These are phyloP conservation scores for Xylariaceae sp. DNA, from an alignment of 2,329 filamentous ascomycete species.

Conservation along the genomic window DNA sequence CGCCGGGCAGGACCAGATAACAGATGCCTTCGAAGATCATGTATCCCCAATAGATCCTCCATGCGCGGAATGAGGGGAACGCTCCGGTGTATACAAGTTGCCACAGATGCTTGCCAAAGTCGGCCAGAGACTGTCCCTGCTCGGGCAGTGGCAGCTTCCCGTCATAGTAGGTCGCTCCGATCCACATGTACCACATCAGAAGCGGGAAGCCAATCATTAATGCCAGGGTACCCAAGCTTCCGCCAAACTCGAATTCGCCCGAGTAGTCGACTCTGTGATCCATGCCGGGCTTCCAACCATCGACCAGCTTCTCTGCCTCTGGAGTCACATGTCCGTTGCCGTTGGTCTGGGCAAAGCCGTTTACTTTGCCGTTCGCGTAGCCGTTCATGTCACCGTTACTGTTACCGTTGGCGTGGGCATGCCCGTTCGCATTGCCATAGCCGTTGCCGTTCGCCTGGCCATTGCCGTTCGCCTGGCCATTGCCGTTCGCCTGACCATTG, in stretches of 20 bases:
- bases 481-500: too few species aligned
- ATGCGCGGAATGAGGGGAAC: slow-evolving; percentile 76
- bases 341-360: slow-evolving; percentile 9
- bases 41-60: slow-evolving; percentile 93
- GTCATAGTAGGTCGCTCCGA: slow-evolving; percentile 87
- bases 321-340: slow-evolving; percentile 23
- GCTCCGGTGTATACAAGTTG: slow-evolving; percentile 75
- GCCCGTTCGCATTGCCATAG: slow-evolving; percentile 1
- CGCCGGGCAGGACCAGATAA: slow-evolving; percentile 81
- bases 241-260: slow-evolving; percentile 76
- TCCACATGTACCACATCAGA: slow-evolving; percentile 99
- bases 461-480: slow-evolving; percentile 17
- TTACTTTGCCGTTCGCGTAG: slow-evolving; percentile 12
- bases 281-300: slow-evolving; percentile 54
- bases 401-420: slow-evolving; percentile 2
- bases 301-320: slow-evolving; percentile 35
- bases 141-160: slow-evolving; percentile 69
- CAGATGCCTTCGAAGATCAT: slow-evolving; percentile 77
- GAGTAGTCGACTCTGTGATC: slow-evolving; percentile 60
- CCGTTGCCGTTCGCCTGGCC: slow-evolving; percentile 17
- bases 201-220: slow-evolving; percentile 94
- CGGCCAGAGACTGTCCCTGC: slow-evolving; percentile 58
- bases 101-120: slow-evolving; percentile 68
- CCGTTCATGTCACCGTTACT: slow-evolving; percentile 16
- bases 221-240: slow-evolving; percentile 67